Evolutionary conservation across 768 basidiomycete species (phyloP).

Genomic region (Boletus barrowsii): DNA sequence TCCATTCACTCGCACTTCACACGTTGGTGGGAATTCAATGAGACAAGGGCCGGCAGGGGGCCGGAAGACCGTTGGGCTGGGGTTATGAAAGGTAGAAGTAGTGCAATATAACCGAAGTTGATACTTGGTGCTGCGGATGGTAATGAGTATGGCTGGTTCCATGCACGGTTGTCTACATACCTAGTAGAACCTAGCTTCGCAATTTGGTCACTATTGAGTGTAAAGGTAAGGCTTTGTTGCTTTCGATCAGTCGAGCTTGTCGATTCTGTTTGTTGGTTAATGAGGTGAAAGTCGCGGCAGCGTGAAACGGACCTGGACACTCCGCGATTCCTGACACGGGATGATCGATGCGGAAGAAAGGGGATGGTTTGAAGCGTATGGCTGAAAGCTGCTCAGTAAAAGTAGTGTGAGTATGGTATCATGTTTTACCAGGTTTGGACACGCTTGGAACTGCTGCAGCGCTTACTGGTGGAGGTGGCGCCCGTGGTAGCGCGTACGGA

Average conservation of each 20-base stretch:
- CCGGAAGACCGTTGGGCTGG: slow-evolving; percentile 49
- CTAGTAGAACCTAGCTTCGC: slow-evolving; percentile 53
- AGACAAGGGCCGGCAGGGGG: slow-evolving; percentile 55
- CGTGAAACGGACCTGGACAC: slow-evolving; percentile 64
- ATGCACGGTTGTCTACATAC: slow-evolving; percentile 38
- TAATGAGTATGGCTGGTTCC: slow-evolving; percentile 7
- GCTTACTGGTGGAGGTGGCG: slow-evolving; percentile 36
- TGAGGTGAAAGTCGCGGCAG: neutral
- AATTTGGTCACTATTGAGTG: slow-evolving; percentile 63
- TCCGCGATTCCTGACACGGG: slow-evolving; percentile 62
- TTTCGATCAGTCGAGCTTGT: slow-evolving; percentile 75
- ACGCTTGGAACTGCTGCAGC: slow-evolving; percentile 31
- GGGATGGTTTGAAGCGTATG: slow-evolving; percentile 77
- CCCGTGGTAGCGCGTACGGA: slow-evolving; percentile 63
- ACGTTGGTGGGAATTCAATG: slow-evolving; percentile 88
- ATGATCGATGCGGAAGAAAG: slow-evolving; percentile 71
- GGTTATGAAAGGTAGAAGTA: slow-evolving; percentile 68
- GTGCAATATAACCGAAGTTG: slow-evolving; percentile 90
- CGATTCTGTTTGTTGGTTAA: slow-evolving; percentile 51
- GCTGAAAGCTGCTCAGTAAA: slow-evolving; percentile 36
- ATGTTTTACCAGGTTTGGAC: slow-evolving; percentile 27
- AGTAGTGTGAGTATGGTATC: slow-evolving; percentile 9
- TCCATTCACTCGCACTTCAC: slow-evolving; percentile 85
- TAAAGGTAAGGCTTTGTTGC: slow-evolving; percentile 57
- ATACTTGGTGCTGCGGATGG: slow-evolving; percentile 52